A percentile compares a stretch with the other conserved stretches of the same genome.
Conservation (phyloP, 306 rosid genomes). For the Vachellia collinsii region DNA sequence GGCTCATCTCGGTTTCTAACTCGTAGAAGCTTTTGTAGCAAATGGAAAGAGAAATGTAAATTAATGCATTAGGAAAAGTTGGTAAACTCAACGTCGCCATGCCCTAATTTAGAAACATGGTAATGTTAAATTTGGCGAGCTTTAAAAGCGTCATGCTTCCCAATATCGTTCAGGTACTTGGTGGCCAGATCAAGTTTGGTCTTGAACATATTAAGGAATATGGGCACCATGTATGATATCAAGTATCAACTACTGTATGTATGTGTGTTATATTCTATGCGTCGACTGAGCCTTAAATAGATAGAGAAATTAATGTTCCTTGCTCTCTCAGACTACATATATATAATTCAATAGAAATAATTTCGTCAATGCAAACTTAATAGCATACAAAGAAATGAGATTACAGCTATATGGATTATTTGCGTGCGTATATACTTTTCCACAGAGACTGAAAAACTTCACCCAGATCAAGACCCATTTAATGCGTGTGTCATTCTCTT, state of each 20-base stretch:
- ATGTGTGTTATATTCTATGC: not conserved
- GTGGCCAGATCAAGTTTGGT: not conserved
- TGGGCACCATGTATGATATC: not conserved
- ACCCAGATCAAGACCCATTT: not conserved
- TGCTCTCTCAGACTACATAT: not conserved
- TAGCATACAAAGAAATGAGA: not conserved
- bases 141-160: conserved; percentile 19
- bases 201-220: not conserved
- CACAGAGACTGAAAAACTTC: not conserved
- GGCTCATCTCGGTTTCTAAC: conserved; percentile 28
- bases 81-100: conserved; percentile 33
- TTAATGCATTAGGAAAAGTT: conserved; percentile 10
- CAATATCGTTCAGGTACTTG: not conserved
- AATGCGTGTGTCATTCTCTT: not conserved
- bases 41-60: conserved; percentile 25
- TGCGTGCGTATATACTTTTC: not conserved
- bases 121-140: conserved; percentile 5
- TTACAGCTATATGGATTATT: not conserved
- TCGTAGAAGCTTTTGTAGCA: conserved; percentile 26
- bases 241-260: not conserved
- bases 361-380: not conserved
- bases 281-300: not conserved
- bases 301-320: not conserved
- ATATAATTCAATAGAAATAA: not conserved
- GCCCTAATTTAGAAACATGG: not conserved